phyloP scores from a whole-genome alignment of 1,284 basidiomycete genomes.

The Salmacisia buchloeana region DNA sequence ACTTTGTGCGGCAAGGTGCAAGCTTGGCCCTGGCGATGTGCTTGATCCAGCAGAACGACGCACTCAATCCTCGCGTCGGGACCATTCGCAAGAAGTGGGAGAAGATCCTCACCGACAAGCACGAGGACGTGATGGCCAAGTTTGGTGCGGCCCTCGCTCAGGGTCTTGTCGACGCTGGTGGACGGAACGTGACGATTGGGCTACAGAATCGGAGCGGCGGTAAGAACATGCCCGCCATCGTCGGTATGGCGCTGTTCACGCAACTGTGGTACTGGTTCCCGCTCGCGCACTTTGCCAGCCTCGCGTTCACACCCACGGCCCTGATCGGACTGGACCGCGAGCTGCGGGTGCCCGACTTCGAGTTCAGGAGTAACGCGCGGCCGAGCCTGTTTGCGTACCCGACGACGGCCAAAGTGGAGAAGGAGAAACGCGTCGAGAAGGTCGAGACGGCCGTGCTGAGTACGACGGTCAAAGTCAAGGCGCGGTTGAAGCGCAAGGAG shows the following conservation, averaged over 20 bases:
- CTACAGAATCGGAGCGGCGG: conserved; percentile 44
- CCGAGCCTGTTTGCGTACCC: conserved; percentile 49
- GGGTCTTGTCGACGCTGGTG: conserved; percentile 48
- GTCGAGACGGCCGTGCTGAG: conserved; percentile 48
- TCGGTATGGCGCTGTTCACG: conserved; percentile 50
- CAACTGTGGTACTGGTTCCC: conserved; percentile 53
- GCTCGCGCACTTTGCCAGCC: conserved; percentile 46
- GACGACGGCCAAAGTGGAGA: conserved; percentile 34
- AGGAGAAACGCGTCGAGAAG: conserved; percentile 48
- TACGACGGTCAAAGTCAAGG: conserved; percentile 48
- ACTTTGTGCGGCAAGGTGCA: conserved; percentile 50
- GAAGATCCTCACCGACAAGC: conserved; percentile 48
- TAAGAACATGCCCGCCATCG: conserved; percentile 48
- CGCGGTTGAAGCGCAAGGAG: conserved; percentile 46
- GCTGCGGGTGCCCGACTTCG: conserved; percentile 42
- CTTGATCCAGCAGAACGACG: conserved; percentile 48
- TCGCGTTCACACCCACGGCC: conserved; percentile 49
- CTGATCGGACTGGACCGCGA: conserved; percentile 45
- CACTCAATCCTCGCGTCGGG: conserved; percentile 45
- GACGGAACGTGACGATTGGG: conserved; percentile 49
- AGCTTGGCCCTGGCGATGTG: conserved; percentile 48
- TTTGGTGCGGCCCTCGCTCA: conserved; percentile 49
- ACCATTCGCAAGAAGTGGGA: conserved; percentile 42
- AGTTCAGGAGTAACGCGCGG: conserved; percentile 42
- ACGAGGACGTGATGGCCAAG: conserved; percentile 51